These are phyloP conservation scores for Salix exigua DNA, from an alignment of 345 rosid species.

Conservation along the genomic window DNA sequence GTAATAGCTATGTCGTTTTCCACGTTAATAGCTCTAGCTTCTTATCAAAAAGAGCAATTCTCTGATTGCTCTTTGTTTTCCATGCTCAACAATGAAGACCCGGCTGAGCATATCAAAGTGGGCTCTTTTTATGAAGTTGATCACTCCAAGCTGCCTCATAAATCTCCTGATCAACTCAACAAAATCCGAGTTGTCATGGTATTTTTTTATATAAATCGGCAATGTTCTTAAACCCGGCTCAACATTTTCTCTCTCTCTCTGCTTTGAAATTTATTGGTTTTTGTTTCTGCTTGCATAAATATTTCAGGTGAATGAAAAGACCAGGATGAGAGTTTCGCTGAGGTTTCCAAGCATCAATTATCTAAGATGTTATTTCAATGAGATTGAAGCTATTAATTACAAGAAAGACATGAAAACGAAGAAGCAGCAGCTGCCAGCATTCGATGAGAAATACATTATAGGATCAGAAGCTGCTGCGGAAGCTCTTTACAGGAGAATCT, in stretches of 20 bases:
- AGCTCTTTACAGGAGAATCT: conserved; percentile 56
- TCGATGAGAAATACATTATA: conserved; percentile 65
- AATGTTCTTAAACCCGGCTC: not conserved
- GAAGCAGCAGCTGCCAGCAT: conserved; percentile 46
- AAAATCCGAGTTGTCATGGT: conserved; percentile 69
- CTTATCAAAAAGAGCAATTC: not conserved
- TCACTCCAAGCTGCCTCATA: conserved; percentile 47
- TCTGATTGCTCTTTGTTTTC: not conserved
- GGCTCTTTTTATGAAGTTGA: conserved; percentile 76
- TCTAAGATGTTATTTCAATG: conserved; percentile 46
- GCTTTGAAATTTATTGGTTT: not conserved
- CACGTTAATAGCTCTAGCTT: not conserved
- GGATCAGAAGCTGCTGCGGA: conserved; percentile 53
- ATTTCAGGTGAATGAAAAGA: conserved; percentile 67
- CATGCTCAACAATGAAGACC: conserved; percentile 19
- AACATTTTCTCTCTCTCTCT: not conserved
- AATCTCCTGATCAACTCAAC: conserved; percentile 56
- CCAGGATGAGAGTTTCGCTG: conserved; percentile 46
- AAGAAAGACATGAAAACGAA: conserved; percentile 1
- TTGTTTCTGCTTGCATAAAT: not conserved
- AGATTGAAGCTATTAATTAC: conserved; percentile 20
- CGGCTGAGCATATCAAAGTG: conserved; percentile 51
- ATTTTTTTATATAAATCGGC: not conserved
- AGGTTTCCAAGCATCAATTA: conserved; percentile 67
- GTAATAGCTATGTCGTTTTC: not conserved